Evolutionary conservation across 2,329 filamentous ascomycete genomes (phyloP), one percentile per base, ranked within the genome.

Genomic region (Purpureocillium takamizusanense): DNA sequence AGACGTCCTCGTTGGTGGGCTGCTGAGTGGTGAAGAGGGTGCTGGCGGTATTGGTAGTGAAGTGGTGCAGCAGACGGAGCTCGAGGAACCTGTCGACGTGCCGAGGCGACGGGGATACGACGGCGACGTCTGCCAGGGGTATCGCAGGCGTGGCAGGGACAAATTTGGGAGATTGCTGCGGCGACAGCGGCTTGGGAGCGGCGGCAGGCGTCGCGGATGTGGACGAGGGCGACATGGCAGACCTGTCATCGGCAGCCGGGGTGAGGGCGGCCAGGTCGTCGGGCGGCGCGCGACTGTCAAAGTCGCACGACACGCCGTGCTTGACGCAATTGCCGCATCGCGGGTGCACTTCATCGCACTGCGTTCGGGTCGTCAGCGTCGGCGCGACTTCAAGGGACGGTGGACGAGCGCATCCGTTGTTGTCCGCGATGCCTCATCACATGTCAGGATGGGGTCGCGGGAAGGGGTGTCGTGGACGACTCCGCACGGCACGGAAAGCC

Each of bases 331-430:
- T 81, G 43, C 76, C 74, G 53, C 78, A 83, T 42, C 70, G 62
- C 8, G 78, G 78, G 51, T 81, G 78, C 10, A 76, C 61, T 56
- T 83, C 78, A 52, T 83, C 78, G 59, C 78, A 83, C 74, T 78
- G 43, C 35, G 11, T 15, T 12, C n/a, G 8, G 7, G 14, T 17
- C 2, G 31, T 36, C n/a, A 42, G 32, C 15, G 13, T 16, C 15
- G 31, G 9, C 5, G 23, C 12, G 28, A 30, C n/a, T 30, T 30
- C 25, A 12, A 13, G 28, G n/a, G 7, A 13, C 12, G 7, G 11
- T 14, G 7, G 28, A 12, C 21, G 21, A 25, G n/a, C 10, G 21
- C 21, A 10, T 25, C 10, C 21, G 21, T 25, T 25, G 5, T 5
- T 25, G 21, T 10, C 6, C 10, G 21, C 21, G 21, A n/a, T 25